These are phyloP conservation scores for Podila clonocystis DNA, from an alignment of 192 early-diverging fungal species.

Conservation along the genomic window DNA sequence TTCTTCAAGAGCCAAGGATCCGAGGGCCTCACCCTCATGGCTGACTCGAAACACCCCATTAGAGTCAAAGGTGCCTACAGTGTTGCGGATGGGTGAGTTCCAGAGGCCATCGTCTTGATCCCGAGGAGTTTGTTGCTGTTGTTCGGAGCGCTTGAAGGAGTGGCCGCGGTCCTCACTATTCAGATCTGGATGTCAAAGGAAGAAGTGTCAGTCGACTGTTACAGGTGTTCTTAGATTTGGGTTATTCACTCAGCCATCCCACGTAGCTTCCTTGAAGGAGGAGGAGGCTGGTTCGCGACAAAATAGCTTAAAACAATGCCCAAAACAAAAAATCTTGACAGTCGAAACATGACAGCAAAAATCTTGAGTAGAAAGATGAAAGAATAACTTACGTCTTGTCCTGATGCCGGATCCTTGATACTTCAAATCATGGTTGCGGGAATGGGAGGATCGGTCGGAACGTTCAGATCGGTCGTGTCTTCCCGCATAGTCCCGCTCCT, in stretches of 20 bases:
- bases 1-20: slow-evolving; percentile 19
- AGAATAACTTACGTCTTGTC: slow-evolving; percentile 26
- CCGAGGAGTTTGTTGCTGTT: slow-evolving; percentile 14
- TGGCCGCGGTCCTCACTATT: slow-evolving; percentile 38
- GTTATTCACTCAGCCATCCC: neutral
- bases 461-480: slow-evolving; percentile 47
- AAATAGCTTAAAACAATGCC: neutral
- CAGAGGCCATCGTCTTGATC: slow-evolving; percentile 56
- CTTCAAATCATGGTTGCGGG: slow-evolving; percentile 31
- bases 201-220: neutral
- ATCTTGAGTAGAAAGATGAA: neutral
- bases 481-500: slow-evolving; percentile 15
- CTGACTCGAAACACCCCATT: slow-evolving; percentile 75
- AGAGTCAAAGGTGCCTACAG: slow-evolving; percentile 72
- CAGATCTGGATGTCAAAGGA: slow-evolving; percentile 17
- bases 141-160: slow-evolving; percentile 44
- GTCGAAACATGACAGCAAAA: too few species aligned
- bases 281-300: neutral
- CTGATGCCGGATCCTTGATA: slow-evolving; percentile 23
- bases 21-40: slow-evolving; percentile 54
- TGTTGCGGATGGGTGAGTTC: slow-evolving; percentile 65
- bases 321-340: too few species aligned
- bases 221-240: neutral
- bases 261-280: neutral
- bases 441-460: slow-evolving; percentile 13